Conservation (phyloP, 345 rosid species). For the Bruguiera gymnorhiza region DNA sequence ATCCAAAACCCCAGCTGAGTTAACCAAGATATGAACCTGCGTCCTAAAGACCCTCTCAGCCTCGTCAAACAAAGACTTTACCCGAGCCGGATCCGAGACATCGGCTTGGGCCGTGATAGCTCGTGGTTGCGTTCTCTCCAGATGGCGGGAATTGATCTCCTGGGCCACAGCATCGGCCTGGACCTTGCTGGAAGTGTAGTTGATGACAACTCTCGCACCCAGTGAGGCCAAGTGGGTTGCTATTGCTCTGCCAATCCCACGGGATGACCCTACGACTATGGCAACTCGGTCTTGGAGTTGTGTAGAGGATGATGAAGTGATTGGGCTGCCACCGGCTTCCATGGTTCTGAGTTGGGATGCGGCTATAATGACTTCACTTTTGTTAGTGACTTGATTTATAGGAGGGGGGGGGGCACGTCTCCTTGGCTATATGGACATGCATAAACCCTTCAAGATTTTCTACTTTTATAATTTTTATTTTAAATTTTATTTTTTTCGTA, state of each 20-base stretch:
- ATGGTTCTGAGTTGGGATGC: too few species aligned
- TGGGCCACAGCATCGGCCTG: conserved; percentile 27
- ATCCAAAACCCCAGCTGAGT: conserved; percentile 38
- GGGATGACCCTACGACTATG: conserved; percentile 38
- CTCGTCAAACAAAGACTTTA: conserved; percentile 35
- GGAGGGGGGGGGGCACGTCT: too few species aligned
- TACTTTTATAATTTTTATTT: too few species aligned
- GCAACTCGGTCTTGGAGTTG: conserved; percentile 32
- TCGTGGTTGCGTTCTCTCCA: not conserved
- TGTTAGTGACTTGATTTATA: too few species aligned
- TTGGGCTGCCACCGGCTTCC: too few species aligned
- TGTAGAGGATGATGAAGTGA: too few species aligned
- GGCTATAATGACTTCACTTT: too few species aligned
- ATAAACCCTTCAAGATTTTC: too few species aligned
- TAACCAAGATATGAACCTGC: conserved; percentile 35
- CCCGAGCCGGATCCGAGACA: conserved; percentile 36
- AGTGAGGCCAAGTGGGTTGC: conserved; percentile 37
- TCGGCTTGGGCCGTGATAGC: conserved; percentile 27
- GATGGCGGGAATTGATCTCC: conserved; percentile 22
- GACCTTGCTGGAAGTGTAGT: conserved; percentile 30
- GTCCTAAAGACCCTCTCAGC: conserved; percentile 36
- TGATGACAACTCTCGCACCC: conserved; percentile 35
- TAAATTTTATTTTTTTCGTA: too few species aligned
- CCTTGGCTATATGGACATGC: too few species aligned
- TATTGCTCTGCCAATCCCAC: conserved; percentile 36